Evolutionary conservation across 371 early-diverging fungal genomes (phyloP), one percentile per base, ranked within the genome.

Genomic region (Batrachochytrium dendrobatidis): DNA sequence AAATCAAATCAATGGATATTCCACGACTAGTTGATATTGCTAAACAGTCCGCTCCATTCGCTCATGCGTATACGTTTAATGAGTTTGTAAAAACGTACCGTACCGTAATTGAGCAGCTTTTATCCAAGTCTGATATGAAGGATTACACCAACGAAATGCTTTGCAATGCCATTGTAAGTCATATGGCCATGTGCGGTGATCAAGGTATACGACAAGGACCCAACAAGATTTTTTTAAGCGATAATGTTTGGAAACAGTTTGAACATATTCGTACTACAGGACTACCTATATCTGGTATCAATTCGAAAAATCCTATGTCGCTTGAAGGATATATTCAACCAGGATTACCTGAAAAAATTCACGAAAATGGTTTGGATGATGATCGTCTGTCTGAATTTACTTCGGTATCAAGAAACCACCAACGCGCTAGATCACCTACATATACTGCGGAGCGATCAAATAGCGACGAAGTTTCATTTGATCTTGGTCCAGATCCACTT

Each of bases 61-160:
- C 12, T 7, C 49, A 48, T 29, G 22, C 74, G 29, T 77, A 82
- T 57, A 51, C 74, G 3, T 85, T 86, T 58, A 73, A 77, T 43
- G 87, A 84, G 48, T 85, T 89, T 60, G 64, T 86, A 33, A 80
- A 86, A 1, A 81, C 89, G 4, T 95, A 92, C 74, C 50, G 60
- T 18, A 66, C 22, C 24, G 49, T 55, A 0, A 63, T 69, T 34
- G 54, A 66, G 10, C 64, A 61, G 35, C 71, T 65, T 17, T 55
- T 67, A 54, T 48, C 6, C 49, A 48, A 8, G 25, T 8, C 6
- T 22, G 75, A 56, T 75, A 77, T 22, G 24, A 25, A 22, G 7
- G 12, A 18, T 12, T 48, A 48, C 49, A 48, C 49, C 25, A 8
- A 48, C n/a, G 8, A 48, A 29, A 48, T 48, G 49, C 22, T 12